Base-by-base conservation (phyloP, 257 asterid genomes). In the Capsicum pubescens region DNA sequence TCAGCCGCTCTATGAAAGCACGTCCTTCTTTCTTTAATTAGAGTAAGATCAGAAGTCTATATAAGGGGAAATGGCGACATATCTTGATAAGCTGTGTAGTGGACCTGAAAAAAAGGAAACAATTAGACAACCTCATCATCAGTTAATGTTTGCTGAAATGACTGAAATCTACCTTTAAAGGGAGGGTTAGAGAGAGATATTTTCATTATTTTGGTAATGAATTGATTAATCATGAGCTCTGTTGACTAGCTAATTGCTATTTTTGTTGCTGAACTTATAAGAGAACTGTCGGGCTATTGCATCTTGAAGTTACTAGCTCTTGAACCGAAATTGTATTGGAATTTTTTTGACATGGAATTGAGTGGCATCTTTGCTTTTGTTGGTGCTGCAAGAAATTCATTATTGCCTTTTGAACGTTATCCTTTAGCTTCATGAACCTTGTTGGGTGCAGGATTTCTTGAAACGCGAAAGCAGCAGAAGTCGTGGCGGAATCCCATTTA, bases 401-500 rank as follows among this genome's bases (percentile, higher is more conserved):
- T 76, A 21, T 76, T 39, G 21, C 63, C 60, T 48, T 74, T 21
- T 13, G 21, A 52, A 76, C 0, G 12, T 52, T 76, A 7, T 21
- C 63, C 48, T 76, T 52, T 21, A 21, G 13, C 63, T 52, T 76
- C 63, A 21, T 17, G 21, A 76, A 52, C 81, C 83, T 83, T 64
- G 59, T 79, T 74, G 66, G 72, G 9, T 85, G 86, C 90, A 94
- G 99, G 98, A 94, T 77, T 82, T 93, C 16, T 87, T 93, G 95
- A 91, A 90, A 92, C 97, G 92, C 66, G 92, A 90, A 83, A 86
- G 91, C 86, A 90, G 74, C 89, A 91, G 71, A 87, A 88, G 81
- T 87, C 83, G 84, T 17, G 93, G 94, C 36, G 97, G 97, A 52
- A 84, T 93, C 85, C 92, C 98, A 7, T 82, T 92, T 85, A 87